phyloP scores from a whole-genome alignment of 2,329 filamentous ascomycete species.

The Rutstroemia sp. region DNA sequence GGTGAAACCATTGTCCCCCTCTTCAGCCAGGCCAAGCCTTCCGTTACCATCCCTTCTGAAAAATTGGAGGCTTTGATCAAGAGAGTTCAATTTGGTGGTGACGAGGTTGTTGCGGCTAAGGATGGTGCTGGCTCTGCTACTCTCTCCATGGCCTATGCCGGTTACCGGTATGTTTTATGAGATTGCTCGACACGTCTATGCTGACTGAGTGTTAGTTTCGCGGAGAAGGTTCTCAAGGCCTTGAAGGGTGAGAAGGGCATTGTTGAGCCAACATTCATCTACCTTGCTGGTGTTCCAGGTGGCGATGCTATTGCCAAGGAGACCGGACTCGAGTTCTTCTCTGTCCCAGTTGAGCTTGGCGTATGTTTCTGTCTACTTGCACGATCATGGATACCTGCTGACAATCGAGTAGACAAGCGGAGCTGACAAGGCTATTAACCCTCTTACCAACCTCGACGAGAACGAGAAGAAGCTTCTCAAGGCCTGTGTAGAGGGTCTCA shows the following conservation, averaged over 20 bases:
- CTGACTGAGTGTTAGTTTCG: conserved; percentile 54
- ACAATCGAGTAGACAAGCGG: conserved; percentile 66
- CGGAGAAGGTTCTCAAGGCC: conserved; percentile 89
- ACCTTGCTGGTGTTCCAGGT: conserved; percentile 82
- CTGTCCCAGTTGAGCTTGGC: conserved; percentile 89
- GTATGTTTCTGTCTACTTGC: conserved; percentile 56
- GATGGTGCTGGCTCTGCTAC: conserved; percentile 95
- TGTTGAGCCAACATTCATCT: conserved; percentile 91
- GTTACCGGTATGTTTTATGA: conserved; percentile 63
- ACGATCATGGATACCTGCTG: conserved; percentile 69
- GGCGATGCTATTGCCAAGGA: conserved; percentile 80
- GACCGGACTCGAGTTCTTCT: conserved; percentile 88
- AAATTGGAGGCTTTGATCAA: conserved; percentile 54
- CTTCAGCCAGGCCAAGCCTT: conserved; percentile 82
- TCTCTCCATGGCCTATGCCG: conserved; percentile 96
- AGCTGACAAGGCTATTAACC: conserved; percentile 7
- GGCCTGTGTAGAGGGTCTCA: conserved; percentile 16
- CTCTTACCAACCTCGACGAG: conserved; percentile 20
- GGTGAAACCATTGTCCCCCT: conserved; percentile 97
- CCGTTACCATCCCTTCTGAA: conserved; percentile 61
- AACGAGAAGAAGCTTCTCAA: conserved; percentile 12
- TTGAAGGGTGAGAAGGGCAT: conserved; percentile 91
- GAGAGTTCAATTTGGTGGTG: conserved; percentile 97
- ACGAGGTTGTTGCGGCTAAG: conserved; percentile 99
- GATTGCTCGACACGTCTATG: background rate